A percentile compares a stretch with the other conserved stretches of the same genome.
These are phyloP conservation scores for Trametes coccinea DNA, from an alignment of 768 basidiomycete species.

Conservation along the genomic window DNA sequence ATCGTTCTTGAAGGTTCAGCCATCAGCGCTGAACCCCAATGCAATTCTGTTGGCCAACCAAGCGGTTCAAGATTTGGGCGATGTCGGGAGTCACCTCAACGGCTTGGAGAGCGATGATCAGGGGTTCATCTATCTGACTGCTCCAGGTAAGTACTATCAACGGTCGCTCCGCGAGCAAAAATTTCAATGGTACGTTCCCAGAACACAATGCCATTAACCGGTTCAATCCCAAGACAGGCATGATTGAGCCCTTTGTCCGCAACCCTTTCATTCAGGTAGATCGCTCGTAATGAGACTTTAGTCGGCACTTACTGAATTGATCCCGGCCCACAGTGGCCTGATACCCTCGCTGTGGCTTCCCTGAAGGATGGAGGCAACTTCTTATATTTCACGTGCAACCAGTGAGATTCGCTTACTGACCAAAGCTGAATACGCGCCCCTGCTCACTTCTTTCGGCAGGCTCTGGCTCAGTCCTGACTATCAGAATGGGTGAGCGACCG, in stretches of 20 bases:
- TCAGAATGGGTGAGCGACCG: slow-evolving; percentile 19
- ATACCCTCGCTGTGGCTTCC: slow-evolving; percentile 22
- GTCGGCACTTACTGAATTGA: background rate
- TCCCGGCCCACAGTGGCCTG: slow-evolving; percentile 12
- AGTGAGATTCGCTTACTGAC: background rate
- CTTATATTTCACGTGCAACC: slow-evolving; percentile 23
- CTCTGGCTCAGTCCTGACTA: slow-evolving; percentile 24
- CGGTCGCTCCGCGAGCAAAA: no score
- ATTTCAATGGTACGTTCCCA: background rate
- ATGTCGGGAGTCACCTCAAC: slow-evolving; percentile 21
- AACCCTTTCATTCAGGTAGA: slow-evolving; percentile 23
- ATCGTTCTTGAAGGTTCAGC: slow-evolving; percentile 22
- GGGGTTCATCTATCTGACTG: slow-evolving; percentile 23
- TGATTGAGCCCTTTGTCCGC: slow-evolving; percentile 23
- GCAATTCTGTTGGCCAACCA: slow-evolving; percentile 18
- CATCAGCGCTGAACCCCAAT: slow-evolving; percentile 19
- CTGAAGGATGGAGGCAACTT: slow-evolving; percentile 18
- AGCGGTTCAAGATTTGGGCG: slow-evolving; percentile 17
- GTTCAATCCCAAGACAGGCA: slow-evolving; percentile 21
- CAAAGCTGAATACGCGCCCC: no score
- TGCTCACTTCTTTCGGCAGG: background rate
- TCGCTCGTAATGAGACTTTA: background rate
- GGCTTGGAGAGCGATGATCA: slow-evolving; percentile 24
- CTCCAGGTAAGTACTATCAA: slow-evolving; percentile 10
- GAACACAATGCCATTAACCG: slow-evolving; percentile 25